Base-by-base conservation (phyloP, 345 rosid species). In the Corchorus capsularis region DNA sequence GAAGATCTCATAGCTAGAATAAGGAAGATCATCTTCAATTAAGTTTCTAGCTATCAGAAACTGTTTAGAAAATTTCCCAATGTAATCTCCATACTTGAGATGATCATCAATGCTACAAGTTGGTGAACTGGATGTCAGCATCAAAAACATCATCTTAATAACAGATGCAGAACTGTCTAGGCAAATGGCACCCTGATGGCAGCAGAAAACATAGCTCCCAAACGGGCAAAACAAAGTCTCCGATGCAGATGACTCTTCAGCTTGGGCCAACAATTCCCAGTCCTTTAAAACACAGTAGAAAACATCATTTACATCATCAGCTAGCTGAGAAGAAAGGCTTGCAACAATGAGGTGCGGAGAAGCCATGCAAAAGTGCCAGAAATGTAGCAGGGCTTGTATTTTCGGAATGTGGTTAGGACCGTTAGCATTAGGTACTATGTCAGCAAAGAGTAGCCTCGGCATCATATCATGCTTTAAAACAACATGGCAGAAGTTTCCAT, bases 161-260 rank as follows among this genome's bases (percentile, higher is more conserved):
- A 93, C 79, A 20, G 92, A 87, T 4, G 27, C 63, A 3, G 89
- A 86, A 53, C 88, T 89, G 16, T 93, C 94, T 52, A 91, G 57
- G 34, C 96, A 93, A 13, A 96, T 75, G n/a, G 87, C 96, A 57
- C 99, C 99, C 6, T 81, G 84, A 62, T 85, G 87, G 12, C 96
- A 87, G 59, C 92, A 91, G 79, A 90, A 88, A 39, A 92, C 70
- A 59, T 86, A 91, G 74, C 84, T 91, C 65, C 98, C 98, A 47
- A 89, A 89, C 10, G 99, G 98, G 86, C 84, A 89, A 56, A 86
- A 92, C 27, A 41, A 71, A 37, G 72, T 69, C 37, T 62, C 63
- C n/a, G 22, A 76, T 4, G 9, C 63, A 16, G 34, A 76, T 6
- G 12, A 37, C 20, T 53, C 78, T 19, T 63, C 73, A 34, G 66